Evolutionary conservation across 345 rosid genomes (phyloP), one percentile per base, ranked within the genome.

Genomic region (Eucalyptus coolabah): DNA sequence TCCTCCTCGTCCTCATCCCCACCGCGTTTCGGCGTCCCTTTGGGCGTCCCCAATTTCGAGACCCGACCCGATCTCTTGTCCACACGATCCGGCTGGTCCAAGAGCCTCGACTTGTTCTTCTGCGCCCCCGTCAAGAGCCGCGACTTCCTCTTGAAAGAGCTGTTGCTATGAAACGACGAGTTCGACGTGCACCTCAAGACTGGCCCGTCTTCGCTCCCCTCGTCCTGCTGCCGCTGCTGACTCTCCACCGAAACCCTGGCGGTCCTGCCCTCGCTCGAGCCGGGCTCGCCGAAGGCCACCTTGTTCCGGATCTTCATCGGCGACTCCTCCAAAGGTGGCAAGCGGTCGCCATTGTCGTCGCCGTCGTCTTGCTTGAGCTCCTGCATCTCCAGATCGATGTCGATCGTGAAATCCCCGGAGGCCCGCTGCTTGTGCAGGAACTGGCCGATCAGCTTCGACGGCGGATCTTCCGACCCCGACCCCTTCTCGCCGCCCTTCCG

Each of bases 351-450:
- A 7, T 21, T 9, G 59, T 51, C 42, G 32, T 54, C 89, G 65
- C 85, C 88, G 24, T 51, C 30, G 34, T 87, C 92, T 69, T 86
- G 90, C 34, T 86, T 91, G 60, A 91, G 93, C 93, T 93, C 94
- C 4, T 90, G 92, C 95, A 93, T 94, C 86, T 91, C 88, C 30
- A 93, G 87, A 85, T 94, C 95, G 87, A 94, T 91, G 89, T 94
- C 95, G 44, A 94, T 88, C 26, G 91, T 91, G 91, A 93, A 88
- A 47, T 93, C 95, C 18, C 94, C 95, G 60, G 94, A 94, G 56
- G 93, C 95, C 59, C 92, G 90, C 89, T 92, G 95, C 90, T 90
- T 92, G 89, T 94, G 94, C 30, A 92, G 94, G 88, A 94, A 93
- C 94, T 93, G 92, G 85, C 93, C 93, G 19, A 93, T 94, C 2